Evolutionary conservation across 352 stramenopile genomes (phyloP), one percentile per base, ranked within the genome.

Genomic region (Blastocystis hominis): DNA sequence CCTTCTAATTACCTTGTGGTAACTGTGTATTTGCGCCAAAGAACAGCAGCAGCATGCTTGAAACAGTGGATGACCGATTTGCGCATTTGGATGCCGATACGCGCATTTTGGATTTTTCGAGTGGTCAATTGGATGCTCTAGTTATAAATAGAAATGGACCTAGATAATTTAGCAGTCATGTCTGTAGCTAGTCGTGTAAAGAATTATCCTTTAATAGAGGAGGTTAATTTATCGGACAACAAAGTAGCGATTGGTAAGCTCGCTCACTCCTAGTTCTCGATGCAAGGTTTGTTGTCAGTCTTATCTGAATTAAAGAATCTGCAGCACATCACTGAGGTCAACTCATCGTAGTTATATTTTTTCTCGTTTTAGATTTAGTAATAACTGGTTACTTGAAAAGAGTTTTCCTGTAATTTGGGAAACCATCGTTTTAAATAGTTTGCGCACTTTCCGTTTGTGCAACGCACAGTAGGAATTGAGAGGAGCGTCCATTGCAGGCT

Each of bases 361-460:
- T 2, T 46, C 9, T 44, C 20, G 7, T n/a, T 63, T 80, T 1
- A 80, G 24, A 7, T n/a, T 17, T 80, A 80, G 70, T 6, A 61
- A 80, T 42, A 80, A 80, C 40, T 62, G 70, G 50, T 62, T 80
- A n/a, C 30, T 80, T 24, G 42, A 80, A 34, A 42, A 80, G 47
- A 46, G 17, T 42, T 36, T 63, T 64, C 50, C 38, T 38, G n/a
- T 64, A n/a, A 46, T 80, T 64, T 42, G 15, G n/a, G 30, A 9
- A 64, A n/a, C 44, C 36, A 34, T 64, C 34, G n/a, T 62, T 47
- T n/a, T 30, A n/a, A 40, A 54, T 42, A 64, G n/a, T 54, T 53
- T 84, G 17, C 36, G 36, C 6, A 55, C 34, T 13, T 34, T 84
- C 36, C 72, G 72, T 46, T 47, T 84, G 50, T 84, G 72, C 44